A percentile compares a stretch with the other conserved stretches of the same genome.
phyloP scores from a whole-genome alignment of 768 basidiomycete species.

The Naganishia antarctica region DNA sequence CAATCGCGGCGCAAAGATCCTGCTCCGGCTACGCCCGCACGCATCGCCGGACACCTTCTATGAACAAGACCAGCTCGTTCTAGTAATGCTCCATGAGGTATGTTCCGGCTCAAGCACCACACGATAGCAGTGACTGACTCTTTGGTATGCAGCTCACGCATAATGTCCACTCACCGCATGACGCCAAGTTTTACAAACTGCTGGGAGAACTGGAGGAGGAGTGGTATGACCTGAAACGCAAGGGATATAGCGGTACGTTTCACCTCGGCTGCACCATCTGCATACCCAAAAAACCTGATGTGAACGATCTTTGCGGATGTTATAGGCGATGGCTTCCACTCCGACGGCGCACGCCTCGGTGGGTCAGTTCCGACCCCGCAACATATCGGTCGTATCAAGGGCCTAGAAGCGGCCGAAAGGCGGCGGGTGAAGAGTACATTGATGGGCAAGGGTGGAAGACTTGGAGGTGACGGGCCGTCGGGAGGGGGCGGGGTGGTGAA shows the following conservation, averaged over 20 bases:
- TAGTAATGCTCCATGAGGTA: conserved; percentile 88
- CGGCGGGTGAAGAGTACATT: conserved; percentile 54
- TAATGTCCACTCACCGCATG: conserved; percentile 83
- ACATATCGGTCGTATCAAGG: conserved; percentile 62
- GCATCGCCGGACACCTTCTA: conserved; percentile 65
- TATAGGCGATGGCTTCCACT: conserved; percentile 75
- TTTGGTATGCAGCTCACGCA: conserved; percentile 64
- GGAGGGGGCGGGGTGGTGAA: conserved; percentile 51
- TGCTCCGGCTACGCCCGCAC: conserved; percentile 71
- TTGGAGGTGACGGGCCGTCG: conserved; percentile 56
- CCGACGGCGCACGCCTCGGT: conserved; percentile 64
- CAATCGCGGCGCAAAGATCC: conserved; percentile 74
- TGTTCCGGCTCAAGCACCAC: conserved; percentile 11
- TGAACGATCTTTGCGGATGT: neutral
- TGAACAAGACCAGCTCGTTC: conserved; percentile 68
- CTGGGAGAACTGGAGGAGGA: conserved; percentile 69
- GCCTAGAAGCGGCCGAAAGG: conserved; percentile 75
- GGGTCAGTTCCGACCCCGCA: conserved; percentile 66
- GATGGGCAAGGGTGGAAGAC: conserved; percentile 57
- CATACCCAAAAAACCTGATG: neutral
- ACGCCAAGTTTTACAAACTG: conserved; percentile 55
- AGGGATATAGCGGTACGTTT: conserved; percentile 67
- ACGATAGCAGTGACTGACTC: neutral
- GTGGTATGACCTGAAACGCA: conserved; percentile 69
- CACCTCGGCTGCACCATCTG: neutral